A percentile compares a stretch with the other conserved stretches of the same genome.
Evolutionary conservation across 2,329 filamentous ascomycete species (phyloP).

Genomic region (Cercospora janseana): DNA sequence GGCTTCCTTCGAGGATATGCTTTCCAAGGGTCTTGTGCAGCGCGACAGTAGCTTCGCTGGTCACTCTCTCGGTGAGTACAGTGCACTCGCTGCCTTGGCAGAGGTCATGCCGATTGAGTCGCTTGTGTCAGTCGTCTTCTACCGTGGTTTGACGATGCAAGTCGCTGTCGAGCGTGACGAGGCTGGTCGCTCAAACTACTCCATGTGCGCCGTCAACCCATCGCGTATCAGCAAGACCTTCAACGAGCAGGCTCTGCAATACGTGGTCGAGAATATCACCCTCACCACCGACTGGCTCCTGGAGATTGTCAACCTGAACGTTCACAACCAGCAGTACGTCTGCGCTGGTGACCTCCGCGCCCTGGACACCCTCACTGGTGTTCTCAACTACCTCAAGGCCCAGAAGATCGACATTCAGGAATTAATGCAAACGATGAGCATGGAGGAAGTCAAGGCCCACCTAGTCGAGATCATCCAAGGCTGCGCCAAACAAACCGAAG

Average conservation of each 20-base stretch:
- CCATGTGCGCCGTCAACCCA: conserved; percentile 98
- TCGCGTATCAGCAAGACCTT: conserved; percentile 98
- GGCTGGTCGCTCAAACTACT: conserved; percentile 91
- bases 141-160: conserved; percentile 98
- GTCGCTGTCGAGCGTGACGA: conserved; percentile 97
- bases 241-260: conserved; percentile 95
- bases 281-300: conserved; percentile 93
- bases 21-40: conserved; percentile 90
- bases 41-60: conserved; percentile 96
- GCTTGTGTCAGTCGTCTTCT: conserved; percentile 97
- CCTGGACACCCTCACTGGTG: conserved; percentile 66
- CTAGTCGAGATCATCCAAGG: conserved; percentile 87
- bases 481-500: conserved; percentile 80
- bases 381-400: conserved; percentile 92
- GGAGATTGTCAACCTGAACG: conserved; percentile 96
- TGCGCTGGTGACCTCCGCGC: conserved; percentile 66
- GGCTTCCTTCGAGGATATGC: conserved; percentile 99
- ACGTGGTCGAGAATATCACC: conserved; percentile 91
- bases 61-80: conserved; percentile 98
- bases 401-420: conserved; percentile 97
- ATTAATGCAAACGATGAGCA: conserved; percentile 78
- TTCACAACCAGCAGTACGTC: conserved; percentile 69
- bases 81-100: conserved; percentile 88
- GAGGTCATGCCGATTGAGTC: conserved; percentile 99
- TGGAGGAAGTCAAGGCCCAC: conserved; percentile 88